Evolutionary conservation across 1,284 basidiomycete species (phyloP).

Genomic region (Boletus semigastroideus): DNA sequence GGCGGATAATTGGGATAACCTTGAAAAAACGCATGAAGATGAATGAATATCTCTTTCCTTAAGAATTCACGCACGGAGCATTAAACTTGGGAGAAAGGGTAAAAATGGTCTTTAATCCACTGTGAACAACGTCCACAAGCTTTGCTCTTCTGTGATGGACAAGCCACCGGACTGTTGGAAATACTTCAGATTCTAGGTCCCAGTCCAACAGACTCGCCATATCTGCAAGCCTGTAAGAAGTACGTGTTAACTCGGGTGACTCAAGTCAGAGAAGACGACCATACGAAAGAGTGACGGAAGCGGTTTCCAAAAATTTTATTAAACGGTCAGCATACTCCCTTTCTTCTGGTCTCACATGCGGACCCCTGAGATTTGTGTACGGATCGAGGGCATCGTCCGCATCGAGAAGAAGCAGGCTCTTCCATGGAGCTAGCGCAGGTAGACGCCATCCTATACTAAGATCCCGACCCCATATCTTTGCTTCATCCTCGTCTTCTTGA

Average conservation of each 20-base stretch:
- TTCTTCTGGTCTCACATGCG: constrained; percentile 64
- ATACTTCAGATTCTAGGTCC: constrained; percentile 84
- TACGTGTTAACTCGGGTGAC: constrained; percentile 1
- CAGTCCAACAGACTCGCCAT: constrained; percentile 83
- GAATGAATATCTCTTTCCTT: background rate
- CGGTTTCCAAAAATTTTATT: constrained; percentile 65
- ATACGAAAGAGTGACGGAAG: constrained; percentile 64
- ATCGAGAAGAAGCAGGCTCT: constrained; percentile 80
- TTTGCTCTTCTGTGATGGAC: constrained; percentile 89
- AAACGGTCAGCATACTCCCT: constrained; percentile 66
- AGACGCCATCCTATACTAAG: constrained; percentile 69
- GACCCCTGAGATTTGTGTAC: constrained; percentile 57
- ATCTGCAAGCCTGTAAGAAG: constrained; percentile 67
- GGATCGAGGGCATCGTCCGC: constrained; percentile 61
- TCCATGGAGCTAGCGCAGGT: constrained; percentile 87
- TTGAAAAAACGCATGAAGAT: constrained; percentile 27
- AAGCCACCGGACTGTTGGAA: constrained; percentile 86
- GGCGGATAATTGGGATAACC: constrained; percentile 57
- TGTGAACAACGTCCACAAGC: constrained; percentile 83
- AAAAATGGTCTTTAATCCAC: constrained; percentile 83
- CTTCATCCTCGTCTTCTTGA: constrained; percentile 54
- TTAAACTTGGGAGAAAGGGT: constrained; percentile 68
- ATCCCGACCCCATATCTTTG: constrained; percentile 66
- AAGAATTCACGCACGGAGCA: constrained; percentile 51
- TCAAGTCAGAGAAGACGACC: constrained; percentile 25